Evolutionary conservation across 805 yeast species (phyloP), one percentile per base, ranked within the genome.

Genomic region (Wickerhamiella azyma): DNA sequence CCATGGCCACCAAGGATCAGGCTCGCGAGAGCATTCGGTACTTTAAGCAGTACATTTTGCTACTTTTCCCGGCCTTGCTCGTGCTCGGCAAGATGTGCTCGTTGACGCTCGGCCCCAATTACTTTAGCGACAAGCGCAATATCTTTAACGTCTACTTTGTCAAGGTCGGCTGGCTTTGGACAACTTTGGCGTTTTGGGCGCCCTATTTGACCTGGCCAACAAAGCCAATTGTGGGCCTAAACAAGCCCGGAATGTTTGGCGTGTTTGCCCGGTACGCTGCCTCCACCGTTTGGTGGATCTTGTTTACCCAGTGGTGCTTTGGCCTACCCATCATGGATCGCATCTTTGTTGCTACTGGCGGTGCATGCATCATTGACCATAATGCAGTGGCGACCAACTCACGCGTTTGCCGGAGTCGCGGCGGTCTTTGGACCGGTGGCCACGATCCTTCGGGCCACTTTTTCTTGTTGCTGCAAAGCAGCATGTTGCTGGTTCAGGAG

Each of bases 391-490:
- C 48, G 36, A 18, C 18, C 9, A 39, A 52, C 2, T 48, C 53
- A 39, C 6, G 29, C 17, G 37, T 18, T 1, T 74, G 92, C 59
- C 62, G 92, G 59, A 43, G 58, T 50, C 26, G 73, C 56, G 85
- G 78, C 43, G 81, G 97, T 0, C 48, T 55, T 13, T 82, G 89
- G 92, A 50, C 53, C 7, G 85, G 95, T 0, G 98, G 98, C 0
- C 95, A 85, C 59, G 98, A 92, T 65, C 95, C 97, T 5, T 80
- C 89, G 50, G 98, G 98, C 0, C 98, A 92, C 59, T 80, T 85
- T 1, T 92, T 88, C 55, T 60, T 92, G 37, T 65, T 89, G 39
- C 71, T 80, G 5, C 81, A 80, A 48, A 70, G 84, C 8, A 72
- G 80, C 26, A 59, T 80, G 46, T 73, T 81, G 47, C 57, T 89